Evolutionary conservation across 108 stramenopile species (phyloP), one percentile per base, ranked within the genome.

Genomic region (Stephanodiscus triporus): DNA sequence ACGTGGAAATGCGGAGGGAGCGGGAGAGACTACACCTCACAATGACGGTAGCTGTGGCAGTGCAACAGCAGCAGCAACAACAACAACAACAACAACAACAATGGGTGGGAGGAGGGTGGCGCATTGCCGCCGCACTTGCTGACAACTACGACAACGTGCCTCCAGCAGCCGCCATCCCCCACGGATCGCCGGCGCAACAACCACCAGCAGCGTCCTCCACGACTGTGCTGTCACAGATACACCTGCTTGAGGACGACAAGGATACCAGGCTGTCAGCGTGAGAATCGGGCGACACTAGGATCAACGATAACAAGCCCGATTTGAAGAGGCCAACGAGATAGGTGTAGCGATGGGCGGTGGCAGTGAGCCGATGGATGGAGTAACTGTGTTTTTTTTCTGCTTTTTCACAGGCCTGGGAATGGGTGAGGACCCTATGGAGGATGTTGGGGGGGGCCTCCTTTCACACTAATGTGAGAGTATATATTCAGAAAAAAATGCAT

Each of bases 1-100:
- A 78, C 54, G 34, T 59, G 53, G 83, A 84, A 32, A 73, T 62
- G 65, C 30, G 66, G 17, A 62, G 68, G 77, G 77, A 66, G 30
- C 38, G 38, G 20, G 55, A 24, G 14, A 48, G 11, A 23, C 49
- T 29, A 26, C 66, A 38, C 32, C 66, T 34, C 24, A 4, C 65
- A 14, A n/a, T n/a, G n/a, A n/a, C n/a, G n/a, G 30, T 17, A 13
- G 47, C 38, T 19, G 49, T 16, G 38, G 32, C n/a, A 20, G 6
- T 5, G 32, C 70, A 63, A 20, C 50, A 40, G 14, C 72, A 53
- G 40, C 77, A 66, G 45, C 64, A 67, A 30, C 43, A 40, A 30
- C 73, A 34, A 27, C 23, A n/a, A n/a, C n/a, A n/a, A n/a, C n/a
- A n/a, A n/a, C n/a, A n/a, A n/a, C n/a, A n/a, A n/a, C n/a, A n/a